Percentiles rank a stretch among this genome's conserved stretches.
phyloP scores from a whole-genome alignment of 2,329 filamentous ascomycete species.

The Diaporthe sp. region DNA sequence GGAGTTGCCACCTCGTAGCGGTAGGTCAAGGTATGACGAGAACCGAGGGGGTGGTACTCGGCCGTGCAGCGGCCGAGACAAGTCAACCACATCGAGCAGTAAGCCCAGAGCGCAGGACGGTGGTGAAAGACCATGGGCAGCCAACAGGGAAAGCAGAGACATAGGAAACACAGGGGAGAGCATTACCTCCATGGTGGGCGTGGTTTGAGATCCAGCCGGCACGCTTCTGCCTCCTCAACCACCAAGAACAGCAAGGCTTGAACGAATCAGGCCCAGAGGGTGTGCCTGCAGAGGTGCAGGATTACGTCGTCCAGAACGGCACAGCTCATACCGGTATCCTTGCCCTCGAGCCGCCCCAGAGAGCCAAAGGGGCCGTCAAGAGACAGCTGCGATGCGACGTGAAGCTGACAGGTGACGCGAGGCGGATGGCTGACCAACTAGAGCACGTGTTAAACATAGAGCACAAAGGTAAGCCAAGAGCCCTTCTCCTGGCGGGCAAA shows the following conservation, averaged over 20 bases:
- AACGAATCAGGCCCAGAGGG: conserved; percentile 30
- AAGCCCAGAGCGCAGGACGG: conserved; percentile 6
- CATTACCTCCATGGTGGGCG: conserved; percentile 41
- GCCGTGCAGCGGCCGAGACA: conserved; percentile 40
- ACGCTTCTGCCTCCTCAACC: neutral
- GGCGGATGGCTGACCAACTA: conserved; percentile 33
- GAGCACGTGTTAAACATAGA: conserved; percentile 17
- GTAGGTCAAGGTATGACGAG: conserved; percentile 39
- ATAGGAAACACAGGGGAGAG: conserved; percentile 1
- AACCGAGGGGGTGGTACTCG: conserved; percentile 36
- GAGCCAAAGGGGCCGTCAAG: conserved; percentile 20
- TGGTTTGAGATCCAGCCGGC: conserved; percentile 28
- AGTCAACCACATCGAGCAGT: conserved; percentile 21
- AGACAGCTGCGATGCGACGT: conserved; percentile 36
- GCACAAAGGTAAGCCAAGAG: conserved; percentile 30
- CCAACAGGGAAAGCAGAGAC: conserved; percentile 25
- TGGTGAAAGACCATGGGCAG: neutral
- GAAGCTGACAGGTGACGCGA: conserved; percentile 39
- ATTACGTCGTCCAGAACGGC: conserved; percentile 13
- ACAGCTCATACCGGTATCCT: conserved; percentile 27
- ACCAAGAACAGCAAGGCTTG: neutral
- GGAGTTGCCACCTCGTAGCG: conserved; percentile 26
- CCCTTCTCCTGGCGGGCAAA: conserved; percentile 10
- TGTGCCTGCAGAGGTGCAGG: conserved; percentile 12
- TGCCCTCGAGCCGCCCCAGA: conserved; percentile 22